Percentiles rank a stretch among this genome's conserved stretches.
Conservation (phyloP, 1,284 basidiomycete genomes). For the Malassezia yamatoensis region DNA sequence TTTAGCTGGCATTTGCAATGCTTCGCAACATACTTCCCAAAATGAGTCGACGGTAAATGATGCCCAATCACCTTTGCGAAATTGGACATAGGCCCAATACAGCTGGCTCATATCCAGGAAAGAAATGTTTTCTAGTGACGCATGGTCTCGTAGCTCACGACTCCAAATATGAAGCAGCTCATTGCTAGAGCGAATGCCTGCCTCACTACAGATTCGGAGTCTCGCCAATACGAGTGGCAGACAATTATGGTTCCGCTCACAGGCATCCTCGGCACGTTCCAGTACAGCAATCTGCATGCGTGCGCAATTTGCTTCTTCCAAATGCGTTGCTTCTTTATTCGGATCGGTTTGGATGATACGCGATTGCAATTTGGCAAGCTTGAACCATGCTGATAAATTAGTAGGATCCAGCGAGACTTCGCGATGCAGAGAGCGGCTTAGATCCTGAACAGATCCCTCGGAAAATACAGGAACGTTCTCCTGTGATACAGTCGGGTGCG, state of each 20-base stretch:
- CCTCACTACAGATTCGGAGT: neutral
- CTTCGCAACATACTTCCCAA: neutral
- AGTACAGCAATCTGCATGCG: conserved; percentile 11
- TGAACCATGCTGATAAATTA: conserved; percentile 6
- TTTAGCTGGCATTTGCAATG: neutral
- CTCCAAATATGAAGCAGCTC: conserved; percentile 1
- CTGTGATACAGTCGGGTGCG: too few species aligned
- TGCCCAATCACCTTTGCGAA: neutral
- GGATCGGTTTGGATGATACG: neutral
- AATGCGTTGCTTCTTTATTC: neutral
- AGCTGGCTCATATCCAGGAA: neutral
- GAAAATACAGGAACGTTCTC: neutral
- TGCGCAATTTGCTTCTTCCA: neutral
- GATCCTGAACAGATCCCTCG: conserved; percentile 1
- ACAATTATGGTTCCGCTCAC: neutral
- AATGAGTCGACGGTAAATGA: conserved; percentile 2
- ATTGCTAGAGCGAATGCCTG: conserved; percentile 1
- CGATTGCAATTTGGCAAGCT: conserved; percentile 4
- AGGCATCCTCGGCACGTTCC: conserved; percentile 4
- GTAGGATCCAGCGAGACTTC: neutral
- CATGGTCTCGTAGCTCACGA: neutral
- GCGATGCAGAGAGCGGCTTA: conserved; percentile 1
- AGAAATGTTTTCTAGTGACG: too few species aligned
- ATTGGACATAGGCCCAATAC: conserved; percentile 3
- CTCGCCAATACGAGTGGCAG: neutral